These are phyloP conservation scores for Scedosporium dehoogii DNA, from an alignment of 2,329 filamentous ascomycete genomes.

Conservation along the genomic window DNA sequence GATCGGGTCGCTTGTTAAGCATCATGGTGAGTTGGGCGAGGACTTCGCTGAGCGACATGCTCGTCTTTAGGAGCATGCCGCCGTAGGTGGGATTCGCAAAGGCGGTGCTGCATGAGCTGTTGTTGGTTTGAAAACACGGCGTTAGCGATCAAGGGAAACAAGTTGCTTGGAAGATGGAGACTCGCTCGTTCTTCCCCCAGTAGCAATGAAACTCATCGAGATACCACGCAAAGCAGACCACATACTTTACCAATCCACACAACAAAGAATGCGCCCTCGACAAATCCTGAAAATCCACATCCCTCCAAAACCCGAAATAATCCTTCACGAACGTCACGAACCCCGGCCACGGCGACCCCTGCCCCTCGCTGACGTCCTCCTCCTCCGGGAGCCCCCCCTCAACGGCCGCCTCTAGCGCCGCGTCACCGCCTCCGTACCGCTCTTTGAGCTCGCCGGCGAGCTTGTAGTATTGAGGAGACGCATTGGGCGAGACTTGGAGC, in stretches of 20 bases:
- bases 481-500: slow-evolving; percentile 64
- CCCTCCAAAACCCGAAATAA: slow-evolving; percentile 72
- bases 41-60: slow-evolving; percentile 70
- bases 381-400: slow-evolving; percentile 55
- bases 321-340: slow-evolving; percentile 72
- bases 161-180: background rate
- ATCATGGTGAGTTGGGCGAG: slow-evolving; percentile 76
- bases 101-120: slow-evolving; percentile 71
- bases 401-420: slow-evolving; percentile 53
- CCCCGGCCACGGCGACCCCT: slow-evolving; percentile 61
- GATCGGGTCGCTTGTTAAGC: slow-evolving; percentile 68
- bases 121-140: background rate
- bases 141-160: background rate
- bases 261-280: slow-evolving; percentile 66
- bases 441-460: slow-evolving; percentile 58
- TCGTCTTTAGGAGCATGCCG: slow-evolving; percentile 70
- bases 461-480: slow-evolving; percentile 55
- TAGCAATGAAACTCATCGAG: background rate
- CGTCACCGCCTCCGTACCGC: slow-evolving; percentile 33
- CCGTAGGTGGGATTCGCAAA: slow-evolving; percentile 72
- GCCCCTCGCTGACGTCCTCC: slow-evolving; percentile 52
- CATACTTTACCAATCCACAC: slow-evolving; percentile 65
- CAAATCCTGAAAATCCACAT: slow-evolving; percentile 67
- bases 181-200: background rate
- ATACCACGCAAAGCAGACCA: slow-evolving; percentile 9